Conservation (phyloP, 805 yeast genomes). For the Ogataea allantospora region DNA sequence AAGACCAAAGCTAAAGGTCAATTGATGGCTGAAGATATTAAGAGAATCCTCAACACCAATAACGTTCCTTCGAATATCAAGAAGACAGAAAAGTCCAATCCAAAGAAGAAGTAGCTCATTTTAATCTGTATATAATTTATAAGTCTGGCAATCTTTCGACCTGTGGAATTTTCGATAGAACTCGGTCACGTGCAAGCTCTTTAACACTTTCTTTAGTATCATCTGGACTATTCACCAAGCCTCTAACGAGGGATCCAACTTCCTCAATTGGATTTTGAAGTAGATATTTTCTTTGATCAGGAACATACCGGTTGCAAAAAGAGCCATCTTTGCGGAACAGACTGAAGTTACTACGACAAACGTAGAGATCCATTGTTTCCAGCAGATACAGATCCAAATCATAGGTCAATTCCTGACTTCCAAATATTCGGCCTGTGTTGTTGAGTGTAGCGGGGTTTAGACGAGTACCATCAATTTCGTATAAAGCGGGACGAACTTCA, state of each 20-base stretch:
- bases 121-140: background rate
- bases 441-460: slow-evolving; percentile 40
- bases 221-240: slow-evolving; percentile 3
- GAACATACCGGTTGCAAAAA: slow-evolving; percentile 11
- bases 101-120: slow-evolving; percentile 1
- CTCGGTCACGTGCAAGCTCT: slow-evolving; percentile 1
- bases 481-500: slow-evolving; percentile 13
- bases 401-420: slow-evolving; percentile 12
- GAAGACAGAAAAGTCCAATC: slow-evolving; percentile 1
- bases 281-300: slow-evolving; percentile 12
- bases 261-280: slow-evolving; percentile 1
- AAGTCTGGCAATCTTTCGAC: slow-evolving; percentile 1
- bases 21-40: slow-evolving; percentile 43
- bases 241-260: slow-evolving; percentile 1
- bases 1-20: slow-evolving; percentile 47
- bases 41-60: slow-evolving; percentile 27
- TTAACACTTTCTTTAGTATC: slow-evolving; percentile 8
- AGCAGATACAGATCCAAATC: slow-evolving; percentile 21
- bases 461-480: slow-evolving; percentile 46
- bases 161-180: background rate
- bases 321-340: slow-evolving; percentile 1
- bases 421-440: slow-evolving; percentile 11
- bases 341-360: slow-evolving; percentile 15
- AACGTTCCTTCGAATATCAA: slow-evolving; percentile 2
- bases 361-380: slow-evolving; percentile 18